A percentile compares a stretch with the other conserved stretches of the same genome.
These are phyloP conservation scores for Stereocaulon alpinum DNA, from an alignment of 495 filamentous ascomycete species.

Conservation along the genomic window DNA sequence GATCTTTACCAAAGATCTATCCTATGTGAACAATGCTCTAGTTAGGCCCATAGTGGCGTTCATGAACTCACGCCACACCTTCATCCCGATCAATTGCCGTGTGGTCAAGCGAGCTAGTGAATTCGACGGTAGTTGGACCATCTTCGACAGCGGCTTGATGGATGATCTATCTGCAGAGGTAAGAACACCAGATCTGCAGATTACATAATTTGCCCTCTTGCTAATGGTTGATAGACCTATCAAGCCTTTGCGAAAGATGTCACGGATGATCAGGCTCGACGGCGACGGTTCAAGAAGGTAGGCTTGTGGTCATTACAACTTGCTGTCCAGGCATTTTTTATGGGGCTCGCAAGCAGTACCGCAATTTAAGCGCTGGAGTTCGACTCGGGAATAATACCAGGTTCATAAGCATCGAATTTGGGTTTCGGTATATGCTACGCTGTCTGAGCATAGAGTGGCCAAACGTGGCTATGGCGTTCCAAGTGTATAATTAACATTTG, in stretches of 20 bases:
- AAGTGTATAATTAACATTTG: not conserved
- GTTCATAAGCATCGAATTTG: not conserved
- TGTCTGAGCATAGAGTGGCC: not conserved
- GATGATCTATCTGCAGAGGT: conserved; percentile 87
- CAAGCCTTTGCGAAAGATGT: conserved; percentile 84
- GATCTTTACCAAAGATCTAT: conserved; percentile 79
- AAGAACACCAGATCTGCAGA: conserved; percentile 19
- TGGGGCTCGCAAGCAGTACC: conserved; percentile 85
- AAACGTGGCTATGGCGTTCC: not conserved
- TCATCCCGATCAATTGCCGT: conserved; percentile 89
- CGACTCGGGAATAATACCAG: conserved; percentile 21
- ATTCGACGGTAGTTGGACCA: conserved; percentile 93
- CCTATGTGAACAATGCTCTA: conserved; percentile 91
- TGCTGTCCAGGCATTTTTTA: conserved; percentile 85
- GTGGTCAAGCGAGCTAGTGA: conserved; percentile 78
- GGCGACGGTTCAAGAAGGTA: conserved; percentile 86
- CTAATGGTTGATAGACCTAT: conserved; percentile 50
- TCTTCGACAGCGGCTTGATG: conserved; percentile 90
- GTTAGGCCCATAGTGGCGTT: conserved; percentile 97
- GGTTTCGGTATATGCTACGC: not conserved
- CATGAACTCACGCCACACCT: conserved; percentile 85
- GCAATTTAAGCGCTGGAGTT: conserved; percentile 24
- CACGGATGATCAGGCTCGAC: conserved; percentile 70
- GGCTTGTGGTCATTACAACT: conserved; percentile 91
- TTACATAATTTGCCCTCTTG: not conserved